These are phyloP conservation scores for Backusella luteola DNA, from an alignment of 192 early-diverging fungal genomes.

Conservation along the genomic window DNA sequence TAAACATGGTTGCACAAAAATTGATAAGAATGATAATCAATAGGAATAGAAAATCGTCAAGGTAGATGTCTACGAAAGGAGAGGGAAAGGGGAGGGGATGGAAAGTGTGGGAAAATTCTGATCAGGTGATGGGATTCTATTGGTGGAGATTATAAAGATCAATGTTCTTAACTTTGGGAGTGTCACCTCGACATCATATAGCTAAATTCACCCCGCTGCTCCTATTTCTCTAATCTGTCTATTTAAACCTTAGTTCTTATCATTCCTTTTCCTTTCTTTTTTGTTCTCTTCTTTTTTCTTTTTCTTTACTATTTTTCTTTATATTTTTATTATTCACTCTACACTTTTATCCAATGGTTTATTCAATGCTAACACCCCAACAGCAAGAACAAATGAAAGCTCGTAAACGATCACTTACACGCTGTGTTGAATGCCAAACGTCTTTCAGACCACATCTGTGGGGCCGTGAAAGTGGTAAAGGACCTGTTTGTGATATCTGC, in stretches of 20 bases:
- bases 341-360: neutral
- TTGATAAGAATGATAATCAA: constrained; percentile 6
- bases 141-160: constrained; percentile 10
- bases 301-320: neutral
- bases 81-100: neutral
- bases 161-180: constrained; percentile 5
- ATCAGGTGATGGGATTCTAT: constrained; percentile 1
- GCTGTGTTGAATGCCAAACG: constrained; percentile 25
- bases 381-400: constrained; percentile 5
- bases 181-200: constrained; percentile 2
- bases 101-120: constrained; percentile 1
- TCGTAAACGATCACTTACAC: constrained; percentile 27
- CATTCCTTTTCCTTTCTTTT: neutral
- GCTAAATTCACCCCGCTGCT: constrained; percentile 1
- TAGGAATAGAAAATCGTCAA: neutral
- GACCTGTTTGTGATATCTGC: constrained; percentile 27
- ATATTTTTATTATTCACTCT: neutral
- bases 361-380: constrained; percentile 3
- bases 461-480: constrained; percentile 28
- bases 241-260: constrained; percentile 2
- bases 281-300: neutral
- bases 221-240: constrained; percentile 10
- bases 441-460: constrained; percentile 25
- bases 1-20: constrained; percentile 1
- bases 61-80: neutral